These are phyloP conservation scores for Microsporum audouinii DNA, from an alignment of 2,329 filamentous ascomycete genomes.

Conservation along the genomic window DNA sequence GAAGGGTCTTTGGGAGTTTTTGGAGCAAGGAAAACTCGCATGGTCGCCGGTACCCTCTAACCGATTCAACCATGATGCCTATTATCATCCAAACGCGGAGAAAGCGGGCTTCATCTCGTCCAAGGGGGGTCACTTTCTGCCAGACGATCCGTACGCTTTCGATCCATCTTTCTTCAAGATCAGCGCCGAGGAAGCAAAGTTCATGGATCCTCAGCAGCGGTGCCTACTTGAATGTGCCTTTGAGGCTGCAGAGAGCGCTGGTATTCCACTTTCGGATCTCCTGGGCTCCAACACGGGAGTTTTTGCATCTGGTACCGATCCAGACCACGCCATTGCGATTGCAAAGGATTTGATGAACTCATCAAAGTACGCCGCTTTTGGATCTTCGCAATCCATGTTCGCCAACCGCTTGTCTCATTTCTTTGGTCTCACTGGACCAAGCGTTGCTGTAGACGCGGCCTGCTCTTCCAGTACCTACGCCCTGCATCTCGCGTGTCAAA, in stretches of 20 bases:
- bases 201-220: conserved; percentile 11
- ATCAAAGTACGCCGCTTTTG: too few relatives aligned
- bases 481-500: too few relatives aligned
- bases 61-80: conserved; percentile 26
- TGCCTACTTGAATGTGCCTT: conserved; percentile 18
- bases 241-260: conserved; percentile 21
- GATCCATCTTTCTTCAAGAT: neutral
- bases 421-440: too few relatives aligned
- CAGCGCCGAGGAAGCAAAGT: neutral
- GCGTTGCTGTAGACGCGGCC: too few relatives aligned
- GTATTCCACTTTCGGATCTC: conserved; percentile 18
- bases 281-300: neutral
- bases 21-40: neutral
- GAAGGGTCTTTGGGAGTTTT: too few relatives aligned
- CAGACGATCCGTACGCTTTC: conserved; percentile 1
- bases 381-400: too few relatives aligned
- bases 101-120: conserved; percentile 16
- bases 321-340: too few relatives aligned
- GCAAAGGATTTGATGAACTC: too few relatives aligned
- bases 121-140: neutral
- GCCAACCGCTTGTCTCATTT: too few relatives aligned
- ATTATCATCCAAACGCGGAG: conserved; percentile 30
- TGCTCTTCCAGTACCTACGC: too few relatives aligned
- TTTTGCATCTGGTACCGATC: neutral
- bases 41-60: conserved; percentile 21